These are phyloP conservation scores for Arabidopsis suecica DNA, from an alignment of 345 rosid genomes.

Conservation along the genomic window DNA sequence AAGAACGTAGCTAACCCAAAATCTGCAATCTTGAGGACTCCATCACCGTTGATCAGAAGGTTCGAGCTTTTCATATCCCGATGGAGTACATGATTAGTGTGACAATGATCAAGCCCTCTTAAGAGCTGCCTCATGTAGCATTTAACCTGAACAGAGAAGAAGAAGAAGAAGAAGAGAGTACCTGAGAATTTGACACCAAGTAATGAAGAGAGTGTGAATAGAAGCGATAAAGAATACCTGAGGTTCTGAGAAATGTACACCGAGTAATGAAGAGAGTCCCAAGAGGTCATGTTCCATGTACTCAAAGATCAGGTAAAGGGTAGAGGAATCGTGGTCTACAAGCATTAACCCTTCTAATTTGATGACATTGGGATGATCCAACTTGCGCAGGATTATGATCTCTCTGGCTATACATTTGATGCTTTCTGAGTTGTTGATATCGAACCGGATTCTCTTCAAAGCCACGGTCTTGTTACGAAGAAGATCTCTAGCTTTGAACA, in stretches of 20 bases:
- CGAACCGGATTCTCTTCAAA: slow-evolving; percentile 74
- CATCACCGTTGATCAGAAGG: slow-evolving; percentile 76
- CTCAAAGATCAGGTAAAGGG: slow-evolving; percentile 83
- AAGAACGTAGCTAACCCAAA: slow-evolving; percentile 85
- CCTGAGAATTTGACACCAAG: slow-evolving; percentile 75
- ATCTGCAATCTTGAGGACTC: slow-evolving; percentile 91
- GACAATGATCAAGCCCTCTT: slow-evolving; percentile 93
- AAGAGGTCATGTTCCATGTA: slow-evolving; percentile 98
- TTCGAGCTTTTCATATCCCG: slow-evolving; percentile 96
- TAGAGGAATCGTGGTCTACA: slow-evolving; percentile 56
- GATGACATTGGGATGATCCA: slow-evolving; percentile 88
- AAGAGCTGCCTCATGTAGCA: slow-evolving; percentile 92
- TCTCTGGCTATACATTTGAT: slow-evolving; percentile 88
- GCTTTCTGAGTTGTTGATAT: slow-evolving; percentile 71
- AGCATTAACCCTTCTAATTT: slow-evolving; percentile 88
- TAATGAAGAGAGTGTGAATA: slow-evolving; percentile 53
- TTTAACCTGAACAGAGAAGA: slow-evolving; percentile 61
- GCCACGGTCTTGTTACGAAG: slow-evolving; percentile 71
- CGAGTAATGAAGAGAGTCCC: slow-evolving; percentile 79
- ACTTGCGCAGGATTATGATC: slow-evolving; percentile 72
- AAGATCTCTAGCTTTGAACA: slow-evolving; percentile 81
- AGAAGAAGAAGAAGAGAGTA: slow-evolving; percentile 37
- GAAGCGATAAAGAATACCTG: slow-evolving; percentile 58
- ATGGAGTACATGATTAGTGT: slow-evolving; percentile 72
- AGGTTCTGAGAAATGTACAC: slow-evolving; percentile 71